phyloP scores from a whole-genome alignment of 306 rosid genomes.

The Malus sylvestris region DNA sequence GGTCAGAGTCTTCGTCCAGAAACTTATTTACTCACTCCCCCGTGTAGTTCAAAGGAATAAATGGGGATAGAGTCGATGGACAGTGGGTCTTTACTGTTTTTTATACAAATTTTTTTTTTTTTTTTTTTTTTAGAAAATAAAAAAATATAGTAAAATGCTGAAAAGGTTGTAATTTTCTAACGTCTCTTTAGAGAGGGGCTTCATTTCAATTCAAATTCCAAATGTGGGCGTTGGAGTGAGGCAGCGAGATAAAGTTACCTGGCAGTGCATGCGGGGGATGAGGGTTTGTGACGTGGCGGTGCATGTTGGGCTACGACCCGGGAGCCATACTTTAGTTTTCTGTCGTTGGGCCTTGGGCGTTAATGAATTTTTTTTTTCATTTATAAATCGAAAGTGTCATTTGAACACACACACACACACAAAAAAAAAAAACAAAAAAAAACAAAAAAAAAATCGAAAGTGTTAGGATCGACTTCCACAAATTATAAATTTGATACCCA shows the following conservation, averaged over 20 bases:
- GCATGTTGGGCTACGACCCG: neutral
- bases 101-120: neutral
- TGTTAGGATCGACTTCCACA: too few relatives aligned
- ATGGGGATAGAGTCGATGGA: neutral
- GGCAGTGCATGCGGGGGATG: neutral
- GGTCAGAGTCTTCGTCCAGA: constrained; percentile 4
- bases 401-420: too few relatives aligned
- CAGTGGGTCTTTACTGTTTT: constrained; percentile 1
- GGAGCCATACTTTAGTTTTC: neutral
- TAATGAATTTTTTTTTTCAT: neutral
- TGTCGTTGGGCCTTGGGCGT: neutral
- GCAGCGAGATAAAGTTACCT: constrained; percentile 27
- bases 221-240: constrained; percentile 12
- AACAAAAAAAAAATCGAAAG: too few relatives aligned
- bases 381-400: too few relatives aligned
- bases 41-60: constrained; percentile 16
- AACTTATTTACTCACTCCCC: neutral
- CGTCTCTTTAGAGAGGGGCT: constrained; percentile 73
- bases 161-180: constrained; percentile 26
- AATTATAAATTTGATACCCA: too few relatives aligned
- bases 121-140: neutral
- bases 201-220: constrained; percentile 88
- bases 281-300: neutral
- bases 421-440: too few relatives aligned
- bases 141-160: constrained; percentile 7